Conservation (phyloP, 1,284 basidiomycete species). For the Wolfiporia cocos region DNA sequence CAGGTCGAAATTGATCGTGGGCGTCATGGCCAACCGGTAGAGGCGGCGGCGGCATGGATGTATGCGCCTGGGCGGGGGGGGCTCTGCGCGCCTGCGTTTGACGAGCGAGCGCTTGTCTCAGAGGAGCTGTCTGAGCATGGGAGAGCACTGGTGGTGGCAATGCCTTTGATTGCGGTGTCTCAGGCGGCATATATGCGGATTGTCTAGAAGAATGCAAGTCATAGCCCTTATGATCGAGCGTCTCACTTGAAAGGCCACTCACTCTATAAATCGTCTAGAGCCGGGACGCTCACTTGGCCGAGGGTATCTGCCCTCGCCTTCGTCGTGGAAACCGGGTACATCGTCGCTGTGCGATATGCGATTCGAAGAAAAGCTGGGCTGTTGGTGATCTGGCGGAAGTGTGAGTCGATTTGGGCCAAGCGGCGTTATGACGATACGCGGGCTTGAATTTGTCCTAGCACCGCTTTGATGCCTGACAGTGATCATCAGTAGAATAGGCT, state of each 20-base stretch:
- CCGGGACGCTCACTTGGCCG: no score
- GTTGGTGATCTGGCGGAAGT: constrained; percentile 45
- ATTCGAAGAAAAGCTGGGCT: constrained; percentile 36
- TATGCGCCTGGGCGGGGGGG: constrained; percentile 1
- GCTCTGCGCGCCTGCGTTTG: constrained; percentile 12
- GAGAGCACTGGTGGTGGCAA: constrained; percentile 20
- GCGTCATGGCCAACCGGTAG: no score
- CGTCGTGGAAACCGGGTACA: neutral
- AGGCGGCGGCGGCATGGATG: constrained; percentile 10
- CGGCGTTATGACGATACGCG: constrained; percentile 43
- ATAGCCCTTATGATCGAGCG: no score
- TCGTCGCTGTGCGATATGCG: constrained; percentile 7
- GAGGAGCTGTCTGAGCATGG: constrained; percentile 18
- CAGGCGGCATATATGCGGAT: constrained; percentile 49
- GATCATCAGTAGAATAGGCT: constrained; percentile 2
- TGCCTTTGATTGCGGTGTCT: constrained; percentile 29
- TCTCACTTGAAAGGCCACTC: no score
- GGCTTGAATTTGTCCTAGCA: constrained; percentile 46
- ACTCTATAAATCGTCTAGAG: no score
- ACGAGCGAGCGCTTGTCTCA: no score
- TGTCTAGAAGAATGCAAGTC: constrained; percentile 40
- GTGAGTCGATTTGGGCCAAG: constrained; percentile 53
- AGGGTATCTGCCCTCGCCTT: neutral
- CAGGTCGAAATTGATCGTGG: no score
- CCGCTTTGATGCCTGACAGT: constrained; percentile 21